Conservation (phyloP, 495 filamentous ascomycete genomes). For the Daldinia loculata region DNA sequence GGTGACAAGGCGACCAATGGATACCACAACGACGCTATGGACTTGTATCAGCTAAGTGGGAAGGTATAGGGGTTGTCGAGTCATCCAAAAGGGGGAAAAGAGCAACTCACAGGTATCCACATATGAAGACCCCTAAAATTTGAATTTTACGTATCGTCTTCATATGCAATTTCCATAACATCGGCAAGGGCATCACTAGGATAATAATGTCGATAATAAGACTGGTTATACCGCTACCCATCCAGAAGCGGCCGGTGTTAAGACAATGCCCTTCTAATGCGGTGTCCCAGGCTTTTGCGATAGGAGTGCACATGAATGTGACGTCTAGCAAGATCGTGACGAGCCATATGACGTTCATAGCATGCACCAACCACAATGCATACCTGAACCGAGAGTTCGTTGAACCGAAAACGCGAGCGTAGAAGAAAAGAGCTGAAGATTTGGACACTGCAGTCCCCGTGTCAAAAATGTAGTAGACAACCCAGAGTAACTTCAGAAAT, state of each 20-base stretch:
- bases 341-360: background rate
- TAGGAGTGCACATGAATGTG: background rate
- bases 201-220: background rate
- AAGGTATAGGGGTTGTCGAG: background rate
- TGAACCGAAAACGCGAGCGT: background rate
- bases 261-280: background rate
- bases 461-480: background rate
- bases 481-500: background rate
- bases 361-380: background rate
- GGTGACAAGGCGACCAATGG: background rate
- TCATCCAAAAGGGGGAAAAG: background rate
- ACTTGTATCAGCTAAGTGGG: background rate
- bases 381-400: background rate
- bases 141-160: background rate
- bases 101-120: background rate
- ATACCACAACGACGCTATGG: background rate
- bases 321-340: background rate
- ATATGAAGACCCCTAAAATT: background rate
- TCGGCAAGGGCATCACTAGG: background rate
- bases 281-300: background rate
- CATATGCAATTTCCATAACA: background rate
- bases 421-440: background rate
- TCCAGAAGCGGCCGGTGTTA: background rate
- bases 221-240: background rate
- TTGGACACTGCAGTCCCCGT: background rate